Base-by-base conservation (phyloP, 148 eudicot species). In the Polygonum aviculare region DNA sequence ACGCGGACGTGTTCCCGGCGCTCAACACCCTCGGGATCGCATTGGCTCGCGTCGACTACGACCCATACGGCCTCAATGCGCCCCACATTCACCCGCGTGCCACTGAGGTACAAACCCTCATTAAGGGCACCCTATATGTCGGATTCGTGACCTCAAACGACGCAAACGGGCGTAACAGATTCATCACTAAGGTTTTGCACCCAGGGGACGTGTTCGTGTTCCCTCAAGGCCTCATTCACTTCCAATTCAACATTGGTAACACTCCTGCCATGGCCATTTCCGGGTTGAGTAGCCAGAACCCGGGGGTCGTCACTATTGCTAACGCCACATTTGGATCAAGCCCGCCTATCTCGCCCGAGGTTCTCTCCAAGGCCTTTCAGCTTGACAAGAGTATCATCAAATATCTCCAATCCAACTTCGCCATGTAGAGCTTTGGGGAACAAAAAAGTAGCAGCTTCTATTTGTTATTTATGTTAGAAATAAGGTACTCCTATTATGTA, bases 151-250 rank as follows among this genome's bases (percentile, higher is more conserved):
- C 83, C 39, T 74, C 80, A 0, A 78, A 81, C 62, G 80, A 72
- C 15, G 62, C 62, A 6, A 55, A 75, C 45, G 77, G 77, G 1
- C 65, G 69, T 36, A 81, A 81, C 59, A 54, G 41, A 59, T 76
- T 81, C n/a, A 16, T 77, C 19, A 65, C 75, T 1, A 77, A 81
- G 47, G 75, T 77, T 11, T 69, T 81, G 60, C 6, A 69, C 10
- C 75, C 70, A 26, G 83, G 83, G 12, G 80, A 81, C 57, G 78
- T 78, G 5, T 81, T 81, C 48, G 83, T 59, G 15, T 77, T 81
- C 50, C 83, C 83, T 7, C 72, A 50, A 31, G 83, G 83, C n/a
- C 76, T 80, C 21, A 77, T 77, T 49, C 83, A 80, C 54, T 80
- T 72, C 70, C 83, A 80, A 36, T 70, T 69, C n/a, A 81, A 81